Conservation (phyloP, 2,329 filamentous ascomycete species). For the Penicillium psychrosexuale region DNA sequence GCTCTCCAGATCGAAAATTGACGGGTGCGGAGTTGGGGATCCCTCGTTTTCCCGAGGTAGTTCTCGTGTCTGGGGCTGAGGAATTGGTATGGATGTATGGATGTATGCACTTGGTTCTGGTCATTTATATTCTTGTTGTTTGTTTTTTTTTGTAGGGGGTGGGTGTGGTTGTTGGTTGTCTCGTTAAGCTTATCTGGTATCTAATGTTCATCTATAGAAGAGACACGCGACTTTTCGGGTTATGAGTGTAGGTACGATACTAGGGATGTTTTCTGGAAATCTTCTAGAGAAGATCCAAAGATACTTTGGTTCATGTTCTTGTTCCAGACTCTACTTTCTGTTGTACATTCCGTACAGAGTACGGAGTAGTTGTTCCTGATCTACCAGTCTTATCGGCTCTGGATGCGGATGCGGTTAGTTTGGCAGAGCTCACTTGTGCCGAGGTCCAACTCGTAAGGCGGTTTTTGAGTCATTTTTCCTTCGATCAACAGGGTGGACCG, state of each 20-base stretch:
- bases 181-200: background rate
- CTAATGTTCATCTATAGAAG: background rate
- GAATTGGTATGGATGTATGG: background rate
- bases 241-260: background rate
- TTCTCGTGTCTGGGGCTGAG: slow-evolving; percentile 23
- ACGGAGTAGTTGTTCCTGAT: background rate
- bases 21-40: slow-evolving; percentile 6
- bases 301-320: background rate
- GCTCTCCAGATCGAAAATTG: slow-evolving; percentile 9
- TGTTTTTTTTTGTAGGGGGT: background rate
- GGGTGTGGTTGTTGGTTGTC: background rate
- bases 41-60: slow-evolving; percentile 31
- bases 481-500: slow-evolving; percentile 5
- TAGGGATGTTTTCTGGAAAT: background rate
- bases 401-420: slow-evolving; percentile 7
- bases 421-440: slow-evolving; percentile 15
- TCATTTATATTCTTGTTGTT: background rate
- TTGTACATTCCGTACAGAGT: background rate
- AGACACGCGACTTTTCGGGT: background rate
- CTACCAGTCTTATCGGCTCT: slow-evolving; percentile 3
- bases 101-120: background rate
- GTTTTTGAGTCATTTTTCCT: slow-evolving; percentile 18
- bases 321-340: background rate
- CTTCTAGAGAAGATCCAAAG: background rate
- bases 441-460: slow-evolving; percentile 21